Evolutionary conservation across 2,329 filamentous ascomycete species (phyloP), one percentile per base, ranked within the genome.

Genomic region (Sordariomycetes sp.): DNA sequence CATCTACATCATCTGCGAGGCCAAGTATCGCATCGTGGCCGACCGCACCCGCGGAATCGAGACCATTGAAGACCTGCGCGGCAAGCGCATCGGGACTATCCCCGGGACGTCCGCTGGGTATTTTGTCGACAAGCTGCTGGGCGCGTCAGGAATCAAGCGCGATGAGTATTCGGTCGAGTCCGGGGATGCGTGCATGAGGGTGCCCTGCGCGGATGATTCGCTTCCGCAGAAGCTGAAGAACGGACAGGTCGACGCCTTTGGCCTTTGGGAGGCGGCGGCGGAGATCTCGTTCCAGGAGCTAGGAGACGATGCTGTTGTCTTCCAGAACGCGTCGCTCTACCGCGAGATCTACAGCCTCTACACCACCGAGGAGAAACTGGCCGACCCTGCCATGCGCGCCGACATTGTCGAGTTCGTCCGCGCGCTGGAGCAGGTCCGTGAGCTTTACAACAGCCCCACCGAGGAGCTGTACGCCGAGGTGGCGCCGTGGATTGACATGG

Each of bases 11-110:
- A 40, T 60, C 16, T 57, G 54, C 56, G 60, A 60, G 48, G 48
- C 59, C 34, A 50, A 58, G 20, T 61, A 60, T 53, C 59, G 59
- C 50, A 59, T 60, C 46, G 60, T 61, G 28, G 59, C 60, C n/a
- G 55, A 55, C 56, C 16, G 25, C 12, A 18, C 22, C 12, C 22
- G 43, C 20, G 59, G 53, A 2, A 58, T 61, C 56, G 43, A 54
- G 25, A n/a, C 43, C 16, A 51, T 61, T 16, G 54, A 51, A 25
- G 60, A 60, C 54, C 59, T 61, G 34, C 46, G 24, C 14, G 60
- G 60, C 16, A 61, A 60, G 54, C 43, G n/a, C 14, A 58, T 61
- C 24, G 60, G 59, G 18, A 55, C 54, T 2, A 28, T 61, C 20
- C 56, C 52, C 28, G 56, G 60, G 14, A 61, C 58, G 16, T 58